Evolutionary conservation across 1,139 yeast species (phyloP).

Genomic region (Suhomyces terraborum): DNA sequence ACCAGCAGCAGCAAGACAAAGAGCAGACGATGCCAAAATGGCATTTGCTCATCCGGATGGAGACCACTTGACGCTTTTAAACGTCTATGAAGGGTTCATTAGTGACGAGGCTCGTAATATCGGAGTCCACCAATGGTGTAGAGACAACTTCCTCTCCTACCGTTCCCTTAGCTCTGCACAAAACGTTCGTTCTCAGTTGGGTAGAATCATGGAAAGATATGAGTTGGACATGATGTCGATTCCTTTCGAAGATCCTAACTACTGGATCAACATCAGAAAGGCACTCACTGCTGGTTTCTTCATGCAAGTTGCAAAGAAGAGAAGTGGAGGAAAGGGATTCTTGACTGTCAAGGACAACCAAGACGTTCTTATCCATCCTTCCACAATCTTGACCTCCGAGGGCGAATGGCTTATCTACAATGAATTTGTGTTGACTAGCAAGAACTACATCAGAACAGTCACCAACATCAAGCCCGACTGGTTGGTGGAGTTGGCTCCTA

Average conservation of each 20-base stretch:
- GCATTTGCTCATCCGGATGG: slow-evolving; percentile 93
- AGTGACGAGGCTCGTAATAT: slow-evolving; percentile 64
- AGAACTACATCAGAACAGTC: slow-evolving; percentile 92
- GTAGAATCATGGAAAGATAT: slow-evolving; percentile 78
- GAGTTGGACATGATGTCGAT: slow-evolving; percentile 75
- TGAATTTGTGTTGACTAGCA: slow-evolving; percentile 91
- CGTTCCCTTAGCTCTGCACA: slow-evolving; percentile 83
- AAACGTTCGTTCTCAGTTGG: slow-evolving; percentile 81
- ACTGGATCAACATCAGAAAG: slow-evolving; percentile 74
- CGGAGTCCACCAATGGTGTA: slow-evolving; percentile 81
- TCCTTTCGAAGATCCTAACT: slow-evolving; percentile 62
- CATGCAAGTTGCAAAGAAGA: slow-evolving; percentile 95
- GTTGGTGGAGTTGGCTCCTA: slow-evolving; percentile 82
- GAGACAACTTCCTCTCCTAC: slow-evolving; percentile 81
- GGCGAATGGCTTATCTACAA: slow-evolving; percentile 93
- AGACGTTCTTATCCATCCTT: slow-evolving; percentile 91
- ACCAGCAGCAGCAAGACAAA: slow-evolving; percentile 83
- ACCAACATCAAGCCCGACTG: slow-evolving; percentile 92
- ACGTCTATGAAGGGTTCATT: slow-evolving; percentile 84
- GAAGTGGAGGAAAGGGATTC: slow-evolving; percentile 71
- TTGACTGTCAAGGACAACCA: slow-evolving; percentile 93
- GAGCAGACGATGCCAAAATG: slow-evolving; percentile 90
- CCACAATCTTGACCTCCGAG: slow-evolving; percentile 82
- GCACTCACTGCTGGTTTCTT: slow-evolving; percentile 93
- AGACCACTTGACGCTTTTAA: slow-evolving; percentile 87